A percentile compares a stretch with the other conserved stretches of the same genome.
These are phyloP conservation scores for Ascochyta rabiei DNA, from an alignment of 2,329 filamentous ascomycete genomes.

Conservation along the genomic window DNA sequence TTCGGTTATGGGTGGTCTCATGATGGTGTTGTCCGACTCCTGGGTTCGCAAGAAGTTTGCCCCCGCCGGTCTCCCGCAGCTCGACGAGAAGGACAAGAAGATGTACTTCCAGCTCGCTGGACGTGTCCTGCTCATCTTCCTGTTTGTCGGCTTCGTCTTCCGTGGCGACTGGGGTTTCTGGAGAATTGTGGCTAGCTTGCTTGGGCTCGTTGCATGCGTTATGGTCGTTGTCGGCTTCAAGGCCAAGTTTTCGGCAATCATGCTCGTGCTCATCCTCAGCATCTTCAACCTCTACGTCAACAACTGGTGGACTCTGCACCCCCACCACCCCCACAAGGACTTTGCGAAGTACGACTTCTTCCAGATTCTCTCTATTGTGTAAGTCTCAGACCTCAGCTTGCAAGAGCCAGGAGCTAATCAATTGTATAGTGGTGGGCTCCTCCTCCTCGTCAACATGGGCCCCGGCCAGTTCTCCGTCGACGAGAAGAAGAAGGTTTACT, in stretches of 20 bases:
- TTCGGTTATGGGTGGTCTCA: slow-evolving; percentile 92
- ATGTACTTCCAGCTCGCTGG: slow-evolving; percentile 99
- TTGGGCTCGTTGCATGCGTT: slow-evolving; percentile 89
- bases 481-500: slow-evolving; percentile 99
- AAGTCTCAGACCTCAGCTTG: slow-evolving; percentile 46
- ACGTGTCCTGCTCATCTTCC: slow-evolving; percentile 92
- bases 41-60: slow-evolving; percentile 98
- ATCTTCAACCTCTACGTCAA: slow-evolving; percentile 97
- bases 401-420: slow-evolving; percentile 24
- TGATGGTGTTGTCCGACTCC: slow-evolving; percentile 98
- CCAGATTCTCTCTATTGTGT: slow-evolving; percentile 98
- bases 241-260: slow-evolving; percentile 97
- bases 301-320: slow-evolving; percentile 99
- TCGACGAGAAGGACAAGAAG: slow-evolving; percentile 99
- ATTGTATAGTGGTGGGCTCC: slow-evolving; percentile 73
- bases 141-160: slow-evolving; percentile 96
- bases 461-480: slow-evolving; percentile 97
- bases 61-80: slow-evolving; percentile 87
- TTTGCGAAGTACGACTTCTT: slow-evolving; percentile 99
- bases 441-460: slow-evolving; percentile 97
- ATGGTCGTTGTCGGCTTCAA: slow-evolving; percentile 99
- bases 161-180: slow-evolving; percentile 91
- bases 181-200: slow-evolving; percentile 80
- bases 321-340: slow-evolving; percentile 98
- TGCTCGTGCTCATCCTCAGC: slow-evolving; percentile 92